A percentile compares a stretch with the other conserved stretches of the same genome.
Conservation (phyloP, 2,329 filamentous ascomycete genomes). For the Fusarium sterilihyphosum region DNA sequence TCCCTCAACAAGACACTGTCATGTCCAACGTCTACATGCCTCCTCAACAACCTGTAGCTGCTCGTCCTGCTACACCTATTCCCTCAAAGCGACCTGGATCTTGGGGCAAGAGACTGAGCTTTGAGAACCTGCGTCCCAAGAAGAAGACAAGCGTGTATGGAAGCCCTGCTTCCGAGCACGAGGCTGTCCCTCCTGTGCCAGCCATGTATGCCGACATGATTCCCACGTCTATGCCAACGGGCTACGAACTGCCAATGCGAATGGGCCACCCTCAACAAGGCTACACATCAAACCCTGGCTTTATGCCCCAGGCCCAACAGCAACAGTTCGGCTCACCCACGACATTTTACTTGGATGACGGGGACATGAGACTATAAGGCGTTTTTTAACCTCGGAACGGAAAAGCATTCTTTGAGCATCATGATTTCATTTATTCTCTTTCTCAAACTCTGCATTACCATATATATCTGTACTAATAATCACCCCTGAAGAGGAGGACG, state of each 20-base stretch:
- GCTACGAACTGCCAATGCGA: constrained; percentile 45
- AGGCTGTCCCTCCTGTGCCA: constrained; percentile 43
- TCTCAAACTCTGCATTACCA: constrained; percentile 14
- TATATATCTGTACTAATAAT: constrained; percentile 42
- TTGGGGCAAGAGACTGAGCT: constrained; percentile 51
- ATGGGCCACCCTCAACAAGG: constrained; percentile 38
- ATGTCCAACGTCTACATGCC: constrained; percentile 43
- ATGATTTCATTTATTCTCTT: constrained; percentile 25
- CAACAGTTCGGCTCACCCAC: constrained; percentile 44
- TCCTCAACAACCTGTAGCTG: constrained; percentile 36
- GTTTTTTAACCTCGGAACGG: constrained; percentile 26
- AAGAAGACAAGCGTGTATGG: constrained; percentile 49
- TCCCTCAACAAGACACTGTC: constrained; percentile 44
- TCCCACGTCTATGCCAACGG: constrained; percentile 41
- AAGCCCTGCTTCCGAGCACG: constrained; percentile 42
- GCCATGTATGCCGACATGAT: constrained; percentile 45
- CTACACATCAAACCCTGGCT: constrained; percentile 41
- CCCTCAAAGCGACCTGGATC: constrained; percentile 53
- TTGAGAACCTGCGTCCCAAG: constrained; percentile 51
- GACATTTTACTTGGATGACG: constrained; percentile 43
- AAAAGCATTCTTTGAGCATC: constrained; percentile 34
- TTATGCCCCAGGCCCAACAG: constrained; percentile 41
- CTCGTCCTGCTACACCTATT: constrained; percentile 51
- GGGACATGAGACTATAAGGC: constrained; percentile 43
- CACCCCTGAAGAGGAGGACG: constrained; percentile 34